Evolutionary conservation across 139 green algal species (phyloP), one percentile per base, ranked within the genome.

Genomic region (Eudorina sp.): DNA sequence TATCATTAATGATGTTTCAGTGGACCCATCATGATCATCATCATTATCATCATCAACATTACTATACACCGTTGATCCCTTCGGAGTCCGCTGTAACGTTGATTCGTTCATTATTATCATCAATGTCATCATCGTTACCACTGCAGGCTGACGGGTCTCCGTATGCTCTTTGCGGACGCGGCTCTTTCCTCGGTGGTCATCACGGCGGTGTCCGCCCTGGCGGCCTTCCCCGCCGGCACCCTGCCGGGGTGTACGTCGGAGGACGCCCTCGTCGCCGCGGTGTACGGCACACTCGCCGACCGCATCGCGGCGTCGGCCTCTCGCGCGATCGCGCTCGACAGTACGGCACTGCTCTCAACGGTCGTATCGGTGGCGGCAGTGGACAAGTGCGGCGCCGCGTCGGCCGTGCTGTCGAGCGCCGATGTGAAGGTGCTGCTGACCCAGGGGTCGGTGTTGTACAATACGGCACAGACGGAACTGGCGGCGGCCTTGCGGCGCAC

Each of bases 221-320:
- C 76, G 14, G 76, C 76, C 76, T 83, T 83, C 34, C 77, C 77
- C 36, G 36, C 53, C 53, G 53, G 53, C 77, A 72, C 53, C 23
- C 36, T 84, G 25, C 53, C 77, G 36, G 21, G 34, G n/a, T 84
- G 77, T 36, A 21, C 36, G 36, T 73, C 77, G 11, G 21, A 60
- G 0, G 55, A 51, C 4, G 23, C 77, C 7, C 77, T 62, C 6
- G 53, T 45, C 21, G 27, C 36, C 25, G 77, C 77, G 16, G 77
- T 84, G 27, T 66, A 84, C 38, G 40, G 13, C 23, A 43, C 55
- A 7, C 19, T 84, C 2, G 53, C 36, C 53, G 29, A 4, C 2
- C 77, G 4, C 36, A 40, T 41, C 2, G 0, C 53, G 0, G 23
- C 53, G 2, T 40, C 77, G 7, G 21, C 53, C 45, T 13, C 29